Percentiles rank a stretch among this genome's conserved stretches.
Evolutionary conservation across 2,329 filamentous ascomycete species (phyloP).

Genomic region (Fusarium penzigii): DNA sequence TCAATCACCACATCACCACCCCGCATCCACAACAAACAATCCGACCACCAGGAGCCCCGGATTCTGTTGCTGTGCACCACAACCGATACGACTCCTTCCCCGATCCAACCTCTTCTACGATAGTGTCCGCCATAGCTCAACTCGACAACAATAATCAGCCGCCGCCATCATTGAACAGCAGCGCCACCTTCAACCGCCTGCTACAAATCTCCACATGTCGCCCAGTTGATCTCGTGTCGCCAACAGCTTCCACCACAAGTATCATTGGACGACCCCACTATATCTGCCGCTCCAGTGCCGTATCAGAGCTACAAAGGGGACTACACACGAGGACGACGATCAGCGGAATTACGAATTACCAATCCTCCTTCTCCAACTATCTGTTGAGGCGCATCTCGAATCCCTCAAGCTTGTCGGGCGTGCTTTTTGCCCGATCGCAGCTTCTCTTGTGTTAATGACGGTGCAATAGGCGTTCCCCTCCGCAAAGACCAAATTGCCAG

Average conservation of each 20-base stretch:
- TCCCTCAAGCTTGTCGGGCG: conserved; percentile 15
- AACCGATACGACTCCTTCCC: background rate
- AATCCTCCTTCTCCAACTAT: conserved; percentile 15
- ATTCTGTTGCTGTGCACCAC: background rate
- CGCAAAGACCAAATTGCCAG: conserved; percentile 16
- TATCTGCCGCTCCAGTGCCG: conserved; percentile 21
- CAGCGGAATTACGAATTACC: conserved; percentile 2
- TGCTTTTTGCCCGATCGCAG: conserved; percentile 15
- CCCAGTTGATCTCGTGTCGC: conserved; percentile 31
- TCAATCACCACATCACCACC: background rate
- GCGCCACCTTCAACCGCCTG: conserved; percentile 28
- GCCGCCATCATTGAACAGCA: conserved; percentile 17
- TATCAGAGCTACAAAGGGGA: conserved; percentile 20
- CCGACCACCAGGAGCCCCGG: background rate
- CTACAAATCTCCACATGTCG: conserved; percentile 30
- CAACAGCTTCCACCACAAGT: conserved; percentile 18
- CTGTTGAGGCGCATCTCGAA: conserved; percentile 6
- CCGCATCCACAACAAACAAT: background rate
- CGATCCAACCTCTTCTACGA: background rate
- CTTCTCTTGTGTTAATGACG: conserved; percentile 31
- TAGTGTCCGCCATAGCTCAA: background rate
- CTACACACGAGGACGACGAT: conserved; percentile 18
- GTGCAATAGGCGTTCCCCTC: conserved; percentile 20
- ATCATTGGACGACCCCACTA: conserved; percentile 32
- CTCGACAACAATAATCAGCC: conserved; percentile 5